phyloP scores from a whole-genome alignment of 768 basidiomycete genomes.

The Hericium coralloides region DNA sequence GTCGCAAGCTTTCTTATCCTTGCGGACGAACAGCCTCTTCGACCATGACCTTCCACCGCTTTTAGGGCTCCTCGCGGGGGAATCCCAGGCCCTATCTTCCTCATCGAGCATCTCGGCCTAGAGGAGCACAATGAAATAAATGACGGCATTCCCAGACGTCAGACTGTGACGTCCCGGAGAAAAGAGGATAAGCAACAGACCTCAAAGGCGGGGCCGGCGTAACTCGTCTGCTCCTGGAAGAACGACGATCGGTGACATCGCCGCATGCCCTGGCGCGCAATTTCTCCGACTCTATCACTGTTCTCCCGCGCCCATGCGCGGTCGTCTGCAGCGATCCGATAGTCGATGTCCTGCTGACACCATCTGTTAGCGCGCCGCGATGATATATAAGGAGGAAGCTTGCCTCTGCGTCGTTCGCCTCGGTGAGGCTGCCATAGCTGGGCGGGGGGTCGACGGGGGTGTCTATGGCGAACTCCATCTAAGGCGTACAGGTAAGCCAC shows the following conservation, averaged over 20 bases:
- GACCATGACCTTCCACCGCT: not conserved
- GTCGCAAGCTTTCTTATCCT: not conserved
- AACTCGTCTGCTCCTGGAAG: not conserved
- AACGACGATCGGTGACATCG: not conserved
- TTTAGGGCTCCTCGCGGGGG: not conserved
- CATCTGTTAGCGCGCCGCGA: not conserved
- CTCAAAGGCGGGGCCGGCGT: not conserved
- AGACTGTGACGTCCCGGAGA: not conserved
- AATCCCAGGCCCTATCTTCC: not conserved
- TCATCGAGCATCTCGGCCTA: not conserved
- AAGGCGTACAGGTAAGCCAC: not conserved
- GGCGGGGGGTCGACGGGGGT: not conserved
- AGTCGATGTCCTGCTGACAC: not conserved
- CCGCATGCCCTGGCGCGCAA: not conserved
- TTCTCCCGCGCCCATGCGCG: slow-evolving; percentile 3
- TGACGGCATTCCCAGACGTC: not conserved
- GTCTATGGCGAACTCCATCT: not conserved
- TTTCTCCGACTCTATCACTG: not conserved
- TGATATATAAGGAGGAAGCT: not conserved
- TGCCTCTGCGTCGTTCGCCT: not conserved
- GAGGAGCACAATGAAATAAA: not conserved
- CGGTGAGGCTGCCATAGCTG: not conserved
- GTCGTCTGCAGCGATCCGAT: slow-evolving; percentile 1
- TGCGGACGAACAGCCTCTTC: not conserved
- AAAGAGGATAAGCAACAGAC: not conserved